Conservation (phyloP, 257 asterid genomes). For the Mentha longifolia region DNA sequence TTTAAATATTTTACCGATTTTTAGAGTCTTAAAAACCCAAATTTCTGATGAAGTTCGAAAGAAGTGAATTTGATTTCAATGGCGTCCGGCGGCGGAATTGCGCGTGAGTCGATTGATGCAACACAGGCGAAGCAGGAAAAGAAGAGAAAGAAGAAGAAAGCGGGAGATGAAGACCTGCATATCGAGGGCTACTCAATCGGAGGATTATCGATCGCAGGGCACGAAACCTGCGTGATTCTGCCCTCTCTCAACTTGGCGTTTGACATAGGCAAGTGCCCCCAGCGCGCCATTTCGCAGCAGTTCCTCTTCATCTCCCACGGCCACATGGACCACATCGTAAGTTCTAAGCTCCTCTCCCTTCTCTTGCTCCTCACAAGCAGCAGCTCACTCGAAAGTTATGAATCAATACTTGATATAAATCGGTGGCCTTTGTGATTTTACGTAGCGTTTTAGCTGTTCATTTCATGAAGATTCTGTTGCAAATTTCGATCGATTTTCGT, state of each 20-base stretch:
- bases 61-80: slow-evolving; percentile 6
- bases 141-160: slow-evolving; percentile 48
- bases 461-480: not conserved
- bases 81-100: slow-evolving; percentile 28
- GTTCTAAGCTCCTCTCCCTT: slow-evolving; percentile 33
- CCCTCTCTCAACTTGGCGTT: slow-evolving; percentile 84
- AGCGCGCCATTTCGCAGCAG: slow-evolving; percentile 89
- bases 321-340: slow-evolving; percentile 97
- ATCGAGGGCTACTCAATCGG: slow-evolving; percentile 74
- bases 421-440: not conserved
- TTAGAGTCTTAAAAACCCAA: too few species aligned
- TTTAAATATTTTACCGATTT: too few species aligned
- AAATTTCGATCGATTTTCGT: not conserved
- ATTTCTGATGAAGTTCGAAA: not conserved
- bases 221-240: slow-evolving; percentile 84
- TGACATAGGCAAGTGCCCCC: slow-evolving; percentile 97
- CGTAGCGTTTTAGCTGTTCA: not conserved
- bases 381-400: not conserved
- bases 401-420: not conserved
- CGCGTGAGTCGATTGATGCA: slow-evolving; percentile 14
- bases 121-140: slow-evolving; percentile 39
- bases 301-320: slow-evolving; percentile 97
- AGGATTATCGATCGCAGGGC: slow-evolving; percentile 95
- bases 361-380: slow-evolving; percentile 7
- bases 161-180: slow-evolving; percentile 49